phyloP scores from a whole-genome alignment of 495 filamentous ascomycete species.

The Trichoderma erinaceum region DNA sequence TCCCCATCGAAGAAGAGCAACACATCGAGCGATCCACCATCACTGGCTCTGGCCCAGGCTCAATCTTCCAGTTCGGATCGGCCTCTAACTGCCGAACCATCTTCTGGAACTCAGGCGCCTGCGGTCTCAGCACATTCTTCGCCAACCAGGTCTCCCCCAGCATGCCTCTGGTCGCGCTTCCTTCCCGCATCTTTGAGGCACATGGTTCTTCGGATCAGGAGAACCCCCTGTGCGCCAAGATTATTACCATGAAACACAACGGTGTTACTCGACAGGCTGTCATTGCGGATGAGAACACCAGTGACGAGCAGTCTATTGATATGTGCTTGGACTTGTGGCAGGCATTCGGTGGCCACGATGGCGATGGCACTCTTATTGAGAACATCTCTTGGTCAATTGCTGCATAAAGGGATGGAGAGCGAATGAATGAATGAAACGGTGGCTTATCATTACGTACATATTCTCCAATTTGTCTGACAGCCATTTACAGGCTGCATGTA shows the following conservation, averaged over 20 bases:
- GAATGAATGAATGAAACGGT: background rate
- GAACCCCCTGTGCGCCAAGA: conserved; percentile 2
- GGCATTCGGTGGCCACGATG: background rate
- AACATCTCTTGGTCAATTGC: conserved; percentile 2
- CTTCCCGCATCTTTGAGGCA: background rate
- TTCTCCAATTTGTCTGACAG: background rate
- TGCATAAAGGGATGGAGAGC: background rate
- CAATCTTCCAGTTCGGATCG: conserved; percentile 4
- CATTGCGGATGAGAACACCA: conserved; percentile 3
- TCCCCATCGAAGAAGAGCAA: background rate
- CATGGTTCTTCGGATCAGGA: background rate
- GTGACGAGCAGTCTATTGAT: conserved; percentile 5
- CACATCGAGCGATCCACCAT: background rate
- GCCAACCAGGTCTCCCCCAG: background rate
- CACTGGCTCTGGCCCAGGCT: background rate
- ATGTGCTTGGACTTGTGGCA: conserved; percentile 4
- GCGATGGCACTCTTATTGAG: background rate
- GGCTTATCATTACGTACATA: background rate
- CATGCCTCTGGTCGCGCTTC: background rate
- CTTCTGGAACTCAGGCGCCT: background rate
- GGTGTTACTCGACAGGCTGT: background rate
- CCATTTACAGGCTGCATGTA: background rate
- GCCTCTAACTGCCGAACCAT: background rate
- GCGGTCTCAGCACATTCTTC: conserved; percentile 5
- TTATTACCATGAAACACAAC: conserved; percentile 8